Evolutionary conservation across 768 basidiomycete species (phyloP).

Genomic region (Lentinula guzmanii): DNA sequence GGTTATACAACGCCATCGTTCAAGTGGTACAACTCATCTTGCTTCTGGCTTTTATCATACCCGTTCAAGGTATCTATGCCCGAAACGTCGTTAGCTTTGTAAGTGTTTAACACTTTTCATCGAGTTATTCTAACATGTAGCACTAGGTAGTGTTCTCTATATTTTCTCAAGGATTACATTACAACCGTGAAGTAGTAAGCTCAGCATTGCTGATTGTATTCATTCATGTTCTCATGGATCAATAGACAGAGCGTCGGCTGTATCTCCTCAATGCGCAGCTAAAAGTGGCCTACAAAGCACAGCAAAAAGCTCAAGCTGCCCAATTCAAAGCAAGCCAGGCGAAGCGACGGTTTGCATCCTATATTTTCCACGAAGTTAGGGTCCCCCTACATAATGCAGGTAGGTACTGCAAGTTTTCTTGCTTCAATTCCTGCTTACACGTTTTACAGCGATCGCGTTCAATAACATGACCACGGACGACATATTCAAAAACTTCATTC

Average conservation of each 20-base stretch:
- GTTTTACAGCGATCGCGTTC: background rate
- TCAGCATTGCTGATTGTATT: background rate
- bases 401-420: conserved; percentile 2
- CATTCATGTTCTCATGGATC: background rate
- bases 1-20: conserved; percentile 17
- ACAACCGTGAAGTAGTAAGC: conserved; percentile 18
- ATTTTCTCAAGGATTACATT: conserved; percentile 18
- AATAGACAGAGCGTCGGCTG: conserved; percentile 25
- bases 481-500: background rate
- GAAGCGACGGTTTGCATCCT: conserved; percentile 36
- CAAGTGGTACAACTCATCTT: conserved; percentile 14
- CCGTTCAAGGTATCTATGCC: conserved; percentile 16
- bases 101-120: conserved; percentile 26
- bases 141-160: conserved; percentile 16
- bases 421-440: background rate
- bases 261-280: conserved; percentile 30
- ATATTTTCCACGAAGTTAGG: conserved; percentile 44
- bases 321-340: conserved; percentile 23
- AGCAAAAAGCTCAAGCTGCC: conserved; percentile 32
- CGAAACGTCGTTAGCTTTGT: conserved; percentile 17
- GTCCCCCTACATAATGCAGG: conserved; percentile 47
- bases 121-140: conserved; percentile 14
- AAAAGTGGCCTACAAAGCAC: conserved; percentile 12
- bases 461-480: background rate
- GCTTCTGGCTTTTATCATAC: conserved; percentile 14